phyloP scores from a whole-genome alignment of 495 filamentous ascomycete genomes.

The Neurospora africana region DNA sequence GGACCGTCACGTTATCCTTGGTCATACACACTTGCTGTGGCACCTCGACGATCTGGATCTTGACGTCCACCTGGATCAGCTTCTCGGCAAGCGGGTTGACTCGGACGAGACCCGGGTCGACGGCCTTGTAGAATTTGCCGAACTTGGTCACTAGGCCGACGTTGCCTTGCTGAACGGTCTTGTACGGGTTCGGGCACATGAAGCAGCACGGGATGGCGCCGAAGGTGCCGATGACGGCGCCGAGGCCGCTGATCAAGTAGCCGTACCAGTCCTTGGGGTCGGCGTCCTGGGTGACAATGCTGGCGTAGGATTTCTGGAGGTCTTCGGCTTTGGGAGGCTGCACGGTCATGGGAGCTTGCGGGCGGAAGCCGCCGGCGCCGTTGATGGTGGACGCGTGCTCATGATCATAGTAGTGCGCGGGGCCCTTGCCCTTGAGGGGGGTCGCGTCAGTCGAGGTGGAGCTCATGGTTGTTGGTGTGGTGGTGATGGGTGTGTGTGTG shows the following conservation, averaged over 20 bases:
- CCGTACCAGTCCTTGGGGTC: slow-evolving; percentile 85
- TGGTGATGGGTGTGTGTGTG: neutral
- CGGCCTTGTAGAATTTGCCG: slow-evolving; percentile 89
- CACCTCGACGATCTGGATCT: slow-evolving; percentile 97
- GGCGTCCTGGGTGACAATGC: slow-evolving; percentile 60
- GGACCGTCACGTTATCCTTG: slow-evolving; percentile 93
- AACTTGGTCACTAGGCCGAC: slow-evolving; percentile 94
- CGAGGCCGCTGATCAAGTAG: slow-evolving; percentile 69
- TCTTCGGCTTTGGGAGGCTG: slow-evolving; percentile 74
- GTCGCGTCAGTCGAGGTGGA: neutral
- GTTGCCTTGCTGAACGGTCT: slow-evolving; percentile 83
- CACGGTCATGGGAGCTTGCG: slow-evolving; percentile 54
- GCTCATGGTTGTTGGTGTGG: neutral
- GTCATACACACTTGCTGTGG: slow-evolving; percentile 98
- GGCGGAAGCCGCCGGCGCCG: slow-evolving; percentile 25
- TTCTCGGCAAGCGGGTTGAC: slow-evolving; percentile 93
- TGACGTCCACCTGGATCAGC: slow-evolving; percentile 89
- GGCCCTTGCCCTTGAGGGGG: slow-evolving; percentile 19
- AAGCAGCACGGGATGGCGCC: slow-evolving; percentile 91
- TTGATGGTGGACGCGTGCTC: neutral
- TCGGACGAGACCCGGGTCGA: slow-evolving; percentile 95
- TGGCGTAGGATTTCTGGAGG: slow-evolving; percentile 81
- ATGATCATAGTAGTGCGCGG: neutral
- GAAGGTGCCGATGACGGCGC: slow-evolving; percentile 62
- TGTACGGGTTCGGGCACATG: slow-evolving; percentile 92